A percentile compares a stretch with the other conserved stretches of the same genome.
Conservation (phyloP, 2,329 filamentous ascomycete species). For the Aspergillus jensenii region DNA sequence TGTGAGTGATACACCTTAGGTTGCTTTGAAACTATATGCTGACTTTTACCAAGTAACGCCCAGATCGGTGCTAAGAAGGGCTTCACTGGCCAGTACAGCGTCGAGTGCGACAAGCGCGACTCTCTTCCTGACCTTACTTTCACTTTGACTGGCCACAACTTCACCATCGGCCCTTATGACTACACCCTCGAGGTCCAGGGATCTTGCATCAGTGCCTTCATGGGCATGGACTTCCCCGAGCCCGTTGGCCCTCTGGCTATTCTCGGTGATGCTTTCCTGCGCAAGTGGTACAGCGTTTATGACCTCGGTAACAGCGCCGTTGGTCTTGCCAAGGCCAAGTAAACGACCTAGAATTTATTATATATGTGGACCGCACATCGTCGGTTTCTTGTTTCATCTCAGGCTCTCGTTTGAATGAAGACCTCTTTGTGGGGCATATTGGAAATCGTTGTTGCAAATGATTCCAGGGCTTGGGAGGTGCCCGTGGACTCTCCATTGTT, state of each 20-base stretch:
- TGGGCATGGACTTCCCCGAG: constrained; percentile 88
- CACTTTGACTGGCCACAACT: constrained; percentile 86
- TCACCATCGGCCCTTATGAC: constrained; percentile 83
- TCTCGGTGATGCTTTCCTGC: constrained; percentile 68
- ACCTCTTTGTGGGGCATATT: neutral
- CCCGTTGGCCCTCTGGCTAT: constrained; percentile 91
- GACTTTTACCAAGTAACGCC: constrained; percentile 63
- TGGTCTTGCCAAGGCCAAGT: constrained; percentile 83
- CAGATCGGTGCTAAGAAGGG: constrained; percentile 98
- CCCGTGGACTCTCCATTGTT: neutral
- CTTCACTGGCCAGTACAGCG: constrained; percentile 92
- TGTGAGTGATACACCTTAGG: constrained; percentile 50
- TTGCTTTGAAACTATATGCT: constrained; percentile 2
- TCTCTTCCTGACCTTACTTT: constrained; percentile 89
- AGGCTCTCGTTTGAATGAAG: neutral
- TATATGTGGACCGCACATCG: constrained; percentile 12
- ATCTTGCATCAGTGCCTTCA: constrained; percentile 95
- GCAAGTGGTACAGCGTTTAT: constrained; percentile 80
- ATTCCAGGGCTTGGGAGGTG: neutral
- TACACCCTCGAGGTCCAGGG: constrained; percentile 96
- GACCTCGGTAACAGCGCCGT: constrained; percentile 87
- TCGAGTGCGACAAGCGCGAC: constrained; percentile 84
- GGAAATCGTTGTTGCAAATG: neutral
- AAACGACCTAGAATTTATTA: constrained; percentile 27
- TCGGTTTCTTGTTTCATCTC: neutral